Base-by-base conservation (phyloP, 371 early-diverging fungal species). In the Mucor circinelloides region DNA sequence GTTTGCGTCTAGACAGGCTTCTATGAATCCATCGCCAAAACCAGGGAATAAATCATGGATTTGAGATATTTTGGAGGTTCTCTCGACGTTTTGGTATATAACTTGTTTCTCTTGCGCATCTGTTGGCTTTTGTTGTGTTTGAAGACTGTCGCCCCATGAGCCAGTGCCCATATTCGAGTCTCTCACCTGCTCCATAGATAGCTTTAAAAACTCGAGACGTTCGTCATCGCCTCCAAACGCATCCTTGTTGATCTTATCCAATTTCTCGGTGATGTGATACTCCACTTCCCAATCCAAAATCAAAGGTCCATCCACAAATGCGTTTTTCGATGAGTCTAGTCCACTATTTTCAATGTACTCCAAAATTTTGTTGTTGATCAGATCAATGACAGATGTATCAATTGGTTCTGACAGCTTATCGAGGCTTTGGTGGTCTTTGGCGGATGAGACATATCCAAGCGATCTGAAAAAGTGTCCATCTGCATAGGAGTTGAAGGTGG, bases 11-110 rank as follows among this genome's bases (percentile, higher is more conserved):
- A 96, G 81, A 68, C 94, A 95, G 2, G 93, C 91, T 67, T 93
- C 92, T 50, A 97, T 85, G 70, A 95, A 95, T 1, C 96, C 95
- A 30, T 91, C 93, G 13, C 95, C 95, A 13, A 95, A 77, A 55
- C 93, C 93, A 0, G 96, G 93, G 58, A 96, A 93, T 44, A 96
- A 56, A 60, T 96, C 96, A 42, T 89, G 89, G 0, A 96, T 75
- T 67, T 94, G 93, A 0, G 90, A 89, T 30, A 96, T 90, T 25
- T 60, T 70, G 36, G 48, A 36, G 15, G 52, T 67, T 13, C 28
- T 32, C 38, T 70, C 70, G 6, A 69, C 34, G 8, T 64, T 44
- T 19, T 28, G 23, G 25, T 66, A 52, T 7, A 27, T 28, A 23
- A 25, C 19, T 46, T 27, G 28, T 8, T 55, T 55, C n/a, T 55